A percentile compares a stretch with the other conserved stretches of the same genome.
These are phyloP conservation scores for Spongispora temasekensis DNA, from an alignment of 1,284 basidiomycete genomes.

Conservation along the genomic window DNA sequence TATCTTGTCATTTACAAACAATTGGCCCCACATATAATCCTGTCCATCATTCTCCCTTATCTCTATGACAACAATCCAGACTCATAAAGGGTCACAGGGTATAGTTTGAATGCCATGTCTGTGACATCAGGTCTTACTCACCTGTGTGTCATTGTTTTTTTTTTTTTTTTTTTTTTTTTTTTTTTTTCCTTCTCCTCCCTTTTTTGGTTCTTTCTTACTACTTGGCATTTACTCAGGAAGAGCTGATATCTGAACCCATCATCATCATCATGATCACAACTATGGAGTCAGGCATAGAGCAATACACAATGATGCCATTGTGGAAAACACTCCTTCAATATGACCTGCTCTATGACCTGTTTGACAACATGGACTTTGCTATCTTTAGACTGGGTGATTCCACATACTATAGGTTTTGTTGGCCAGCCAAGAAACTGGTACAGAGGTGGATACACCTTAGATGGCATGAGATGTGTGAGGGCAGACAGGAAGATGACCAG, in stretches of 20 bases:
- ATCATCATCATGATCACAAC: slow-evolving; percentile 92
- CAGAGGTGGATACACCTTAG: slow-evolving; percentile 77
- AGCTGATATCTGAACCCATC: slow-evolving; percentile 71
- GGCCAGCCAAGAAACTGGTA: slow-evolving; percentile 88
- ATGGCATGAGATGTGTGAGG: slow-evolving; percentile 61
- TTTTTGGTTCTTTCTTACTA: neutral
- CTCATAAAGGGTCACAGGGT: slow-evolving; percentile 69
- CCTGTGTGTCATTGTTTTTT: too few relatives aligned
- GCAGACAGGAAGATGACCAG: slow-evolving; percentile 83
- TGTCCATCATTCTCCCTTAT: too few relatives aligned
- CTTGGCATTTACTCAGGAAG: slow-evolving; percentile 58
- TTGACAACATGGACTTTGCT: slow-evolving; percentile 79
- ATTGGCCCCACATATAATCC: too few relatives aligned
- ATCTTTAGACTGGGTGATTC: slow-evolving; percentile 92
- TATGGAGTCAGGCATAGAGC: slow-evolving; percentile 88
- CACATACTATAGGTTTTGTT: slow-evolving; percentile 92
- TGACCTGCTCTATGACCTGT: slow-evolving; percentile 78
- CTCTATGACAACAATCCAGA: too few relatives aligned
- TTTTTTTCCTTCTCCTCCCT: too few relatives aligned
- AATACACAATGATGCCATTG: slow-evolving; percentile 78
- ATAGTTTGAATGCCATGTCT: slow-evolving; percentile 60
- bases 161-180: too few relatives aligned
- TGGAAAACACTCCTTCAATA: slow-evolving; percentile 87
- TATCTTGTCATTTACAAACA: too few relatives aligned
- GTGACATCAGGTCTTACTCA: slow-evolving; percentile 70